These are phyloP conservation scores for Astrothelium macrocarpum DNA, from an alignment of 495 filamentous ascomycete genomes.

Conservation along the genomic window DNA sequence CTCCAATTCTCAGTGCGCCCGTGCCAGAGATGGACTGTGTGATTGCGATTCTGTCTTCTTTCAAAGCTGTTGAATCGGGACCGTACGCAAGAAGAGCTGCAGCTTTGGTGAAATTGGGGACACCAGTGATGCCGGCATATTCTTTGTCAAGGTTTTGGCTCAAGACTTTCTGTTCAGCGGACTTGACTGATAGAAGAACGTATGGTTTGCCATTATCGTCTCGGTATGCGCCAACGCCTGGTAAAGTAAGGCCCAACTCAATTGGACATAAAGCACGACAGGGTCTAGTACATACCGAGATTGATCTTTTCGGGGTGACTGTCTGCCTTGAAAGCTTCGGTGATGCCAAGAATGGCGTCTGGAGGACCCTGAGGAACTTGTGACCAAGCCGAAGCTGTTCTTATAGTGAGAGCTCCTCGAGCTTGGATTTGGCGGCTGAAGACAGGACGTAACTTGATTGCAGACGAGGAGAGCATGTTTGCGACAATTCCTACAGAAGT, in stretches of 20 bases:
- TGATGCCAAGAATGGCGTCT: conserved; percentile 56
- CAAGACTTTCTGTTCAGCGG: conserved; percentile 82
- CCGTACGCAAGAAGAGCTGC: conserved; percentile 89
- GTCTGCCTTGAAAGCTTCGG: conserved; percentile 98
- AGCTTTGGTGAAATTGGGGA: conserved; percentile 85
- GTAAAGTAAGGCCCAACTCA: neutral
- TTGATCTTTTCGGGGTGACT: conserved; percentile 90
- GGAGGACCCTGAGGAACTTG: conserved; percentile 25
- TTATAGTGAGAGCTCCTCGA: conserved; percentile 9
- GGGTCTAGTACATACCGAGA: conserved; percentile 55
- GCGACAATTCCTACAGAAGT: neutral
- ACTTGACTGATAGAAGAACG: conserved; percentile 84
- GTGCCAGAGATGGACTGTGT: conserved; percentile 98
- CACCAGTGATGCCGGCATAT: conserved; percentile 94
- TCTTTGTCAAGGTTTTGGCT: conserved; percentile 78
- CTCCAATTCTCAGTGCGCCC: conserved; percentile 87
- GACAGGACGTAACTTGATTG: neutral
- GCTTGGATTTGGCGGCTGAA: conserved; percentile 2
- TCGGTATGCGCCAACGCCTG: conserved; percentile 73
- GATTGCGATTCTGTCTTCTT: conserved; percentile 71
- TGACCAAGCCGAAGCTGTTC: conserved; percentile 24
- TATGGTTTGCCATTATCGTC: conserved; percentile 96
- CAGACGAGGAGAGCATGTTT: conserved; percentile 5
- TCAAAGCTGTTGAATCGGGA: conserved; percentile 60
- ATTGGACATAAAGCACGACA: neutral